Conservation (phyloP, 78 protist genomes). For the Polysphondylium violaceum region DNA sequence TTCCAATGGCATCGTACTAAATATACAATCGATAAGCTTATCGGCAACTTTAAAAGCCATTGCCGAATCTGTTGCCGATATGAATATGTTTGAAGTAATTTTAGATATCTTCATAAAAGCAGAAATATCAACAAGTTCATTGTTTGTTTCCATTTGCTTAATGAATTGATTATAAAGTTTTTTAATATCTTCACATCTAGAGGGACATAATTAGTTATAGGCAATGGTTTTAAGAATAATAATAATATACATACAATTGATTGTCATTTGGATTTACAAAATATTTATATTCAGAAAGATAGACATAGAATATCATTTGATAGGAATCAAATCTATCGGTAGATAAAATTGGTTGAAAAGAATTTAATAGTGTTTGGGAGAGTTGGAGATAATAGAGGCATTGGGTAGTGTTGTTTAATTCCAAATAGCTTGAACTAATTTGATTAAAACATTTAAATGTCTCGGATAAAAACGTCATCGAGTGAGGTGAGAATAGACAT, state of each 20-base stretch:
- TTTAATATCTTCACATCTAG: constrained; percentile 9
- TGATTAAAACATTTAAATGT: constrained; percentile 13
- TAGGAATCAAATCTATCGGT: background rate
- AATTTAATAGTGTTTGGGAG: background rate
- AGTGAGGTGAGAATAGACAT: constrained; percentile 14
- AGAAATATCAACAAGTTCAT: constrained; percentile 18
- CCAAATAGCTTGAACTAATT: constrained; percentile 7
- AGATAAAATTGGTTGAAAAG: background rate
- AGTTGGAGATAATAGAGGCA: background rate
- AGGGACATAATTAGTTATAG: background rate
- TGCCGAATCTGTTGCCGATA: constrained; percentile 37
- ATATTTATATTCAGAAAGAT: constrained; percentile 25
- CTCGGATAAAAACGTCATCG: background rate
- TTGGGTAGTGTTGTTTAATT: background rate
- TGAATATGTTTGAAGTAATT: constrained; percentile 35
- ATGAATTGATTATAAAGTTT: constrained; percentile 23
- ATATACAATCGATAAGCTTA: constrained; percentile 26
- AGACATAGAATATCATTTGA: constrained; percentile 3
- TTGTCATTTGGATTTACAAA: background rate
- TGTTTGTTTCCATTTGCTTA: background rate
- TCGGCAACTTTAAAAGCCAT: constrained; percentile 39
- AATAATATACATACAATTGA: background rate
- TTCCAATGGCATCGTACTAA: constrained; percentile 44
- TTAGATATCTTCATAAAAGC: constrained; percentile 6
- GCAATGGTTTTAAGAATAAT: background rate